These are phyloP conservation scores for Trichomonas tenax DNA, from an alignment of 208 protist species.

Conservation along the genomic window DNA sequence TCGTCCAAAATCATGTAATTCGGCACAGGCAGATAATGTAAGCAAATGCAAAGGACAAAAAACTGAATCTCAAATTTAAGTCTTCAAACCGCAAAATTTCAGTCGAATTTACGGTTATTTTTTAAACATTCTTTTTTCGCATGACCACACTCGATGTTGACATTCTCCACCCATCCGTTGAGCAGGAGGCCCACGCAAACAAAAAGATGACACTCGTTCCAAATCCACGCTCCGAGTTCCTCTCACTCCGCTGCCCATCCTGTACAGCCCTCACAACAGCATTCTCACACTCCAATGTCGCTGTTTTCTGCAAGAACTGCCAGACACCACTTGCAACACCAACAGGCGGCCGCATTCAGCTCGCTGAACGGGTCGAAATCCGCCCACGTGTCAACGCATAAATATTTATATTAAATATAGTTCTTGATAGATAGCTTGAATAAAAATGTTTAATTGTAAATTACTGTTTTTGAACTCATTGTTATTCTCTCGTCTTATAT, in stretches of 20 bases:
- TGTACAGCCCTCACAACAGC: background rate
- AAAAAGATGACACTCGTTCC: slow-evolving; percentile 12
- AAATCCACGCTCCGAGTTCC: background rate
- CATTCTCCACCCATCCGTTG: background rate
- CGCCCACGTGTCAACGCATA: background rate
- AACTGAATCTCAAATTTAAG: too few relatives aligned
- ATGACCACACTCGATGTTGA: background rate
- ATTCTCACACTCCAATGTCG: background rate
- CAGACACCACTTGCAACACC: background rate
- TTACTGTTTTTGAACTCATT: too few relatives aligned
- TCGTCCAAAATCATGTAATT: too few relatives aligned
- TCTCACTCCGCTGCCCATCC: background rate
- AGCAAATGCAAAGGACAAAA: too few relatives aligned
- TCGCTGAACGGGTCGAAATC: background rate
- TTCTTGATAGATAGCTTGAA: too few relatives aligned
- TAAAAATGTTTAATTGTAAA: too few relatives aligned
- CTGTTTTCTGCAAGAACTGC: background rate
- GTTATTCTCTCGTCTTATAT: too few relatives aligned
- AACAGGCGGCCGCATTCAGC: background rate
- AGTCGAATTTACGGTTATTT: too few relatives aligned
- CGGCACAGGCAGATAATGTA: too few relatives aligned
- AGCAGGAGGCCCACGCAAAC: background rate
- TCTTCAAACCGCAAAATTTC: too few relatives aligned
- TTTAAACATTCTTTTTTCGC: too few relatives aligned
- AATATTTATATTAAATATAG: background rate